Base-by-base conservation (phyloP, 331 rosid genomes). In the Cucumis variabilis region DNA sequence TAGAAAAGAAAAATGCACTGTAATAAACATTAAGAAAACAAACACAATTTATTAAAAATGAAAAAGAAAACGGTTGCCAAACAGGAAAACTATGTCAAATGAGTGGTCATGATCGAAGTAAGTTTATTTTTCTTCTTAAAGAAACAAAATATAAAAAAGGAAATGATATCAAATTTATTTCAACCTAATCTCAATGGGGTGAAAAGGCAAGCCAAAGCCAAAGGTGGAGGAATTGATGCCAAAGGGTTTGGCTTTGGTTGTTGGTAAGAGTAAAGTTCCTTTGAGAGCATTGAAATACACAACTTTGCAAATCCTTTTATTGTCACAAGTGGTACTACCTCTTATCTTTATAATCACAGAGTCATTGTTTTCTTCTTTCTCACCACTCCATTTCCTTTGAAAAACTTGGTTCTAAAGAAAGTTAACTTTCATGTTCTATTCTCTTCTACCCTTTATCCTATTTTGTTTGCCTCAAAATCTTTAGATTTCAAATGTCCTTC, bases 231-330 rank as follows among this genome's bases (percentile, higher is more conserved):
- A 73, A 73, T 73, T 73, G 16, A 73, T 73, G 14, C 79, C 79
- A 37, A 19, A 10, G 51, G 3, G n/a, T 33, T 69, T 72, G 2
- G 24, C 9, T 72, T 73, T 73, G 51, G 79, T 27, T 73, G 79
- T 10, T 37, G 25, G 13, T 20, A 33, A 37, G 79, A 73, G 21
- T 73, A 73, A 73, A 73, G 79, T 73, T 16, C 53, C 79, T 37
- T 4, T 73, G 27, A 73, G 53, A 13, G 79, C 79, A 73, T 73
- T 33, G 27, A 53, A 73, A 73, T 73, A 73, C 79, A 41, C 76
- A 28, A 13, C 73, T 70, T 70, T 70, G 44, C 14, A 73, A 73
- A 73, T n/a, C 24, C 17, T 73, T 70, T 63, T 63, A 63, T 21
- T 9, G 68, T 63, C 68, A 63, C 68, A 63, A 63, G 68, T 63